Conservation (phyloP, 768 basidiomycete genomes). For the Boletus reticulatus region DNA sequence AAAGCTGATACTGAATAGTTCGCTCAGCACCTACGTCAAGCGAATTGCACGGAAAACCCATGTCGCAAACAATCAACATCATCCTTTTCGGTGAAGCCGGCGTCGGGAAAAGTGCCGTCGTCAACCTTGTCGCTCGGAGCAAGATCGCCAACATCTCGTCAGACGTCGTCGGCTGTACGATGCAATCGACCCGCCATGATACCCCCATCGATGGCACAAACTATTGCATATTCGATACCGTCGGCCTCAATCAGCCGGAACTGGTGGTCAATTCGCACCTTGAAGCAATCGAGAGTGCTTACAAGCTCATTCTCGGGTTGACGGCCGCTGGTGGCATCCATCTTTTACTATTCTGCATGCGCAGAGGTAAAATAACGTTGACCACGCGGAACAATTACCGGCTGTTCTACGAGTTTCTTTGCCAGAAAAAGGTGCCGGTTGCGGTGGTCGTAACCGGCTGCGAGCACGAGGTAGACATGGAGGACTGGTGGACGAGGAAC, state of each 20-base stretch:
- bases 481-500: background rate
- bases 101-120: constrained; percentile 2
- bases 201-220: background rate
- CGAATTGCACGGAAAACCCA: background rate
- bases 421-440: background rate
- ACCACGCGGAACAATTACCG: background rate
- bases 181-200: background rate
- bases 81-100: background rate
- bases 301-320: background rate
- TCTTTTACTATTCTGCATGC: background rate
- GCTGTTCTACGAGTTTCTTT: background rate
- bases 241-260: background rate
- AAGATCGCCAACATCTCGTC: background rate
- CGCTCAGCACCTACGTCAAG: background rate
- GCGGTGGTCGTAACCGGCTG: background rate
- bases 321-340: background rate
- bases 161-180: background rate
- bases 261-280: background rate
- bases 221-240: background rate
- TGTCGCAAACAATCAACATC: background rate
- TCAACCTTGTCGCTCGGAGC: background rate
- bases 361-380: background rate
- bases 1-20: background rate
- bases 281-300: background rate
- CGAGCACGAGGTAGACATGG: background rate